Conservation (phyloP, 129 eudicot genomes). For the Helianthus annuus region HanXRQr2.0-SUNRISE NC_035449.2:37324237-37324736, state of each 20-base stretch:
- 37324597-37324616: constrained; percentile 75
- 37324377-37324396: constrained; percentile 63
- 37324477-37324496: constrained; percentile 83
- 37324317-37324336: constrained; percentile 68
- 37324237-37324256: neutral
- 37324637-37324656: constrained; percentile 97
- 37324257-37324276: neutral
- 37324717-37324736: neutral
- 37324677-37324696: constrained; percentile 1
- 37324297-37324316: constrained; percentile 76
- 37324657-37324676: constrained; percentile 3
- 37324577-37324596: constrained; percentile 67
- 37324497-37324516: constrained; percentile 57
- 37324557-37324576: constrained; percentile 77
- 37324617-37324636: constrained; percentile 87
- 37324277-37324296: constrained; percentile 61
- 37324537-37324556: constrained; percentile 78
- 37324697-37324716: neutral
- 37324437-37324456: constrained; percentile 65
- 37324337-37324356: constrained; percentile 88
- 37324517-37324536: constrained; percentile 75
- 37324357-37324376: constrained; percentile 63
- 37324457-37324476: constrained; percentile 97
- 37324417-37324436: constrained; percentile 86
- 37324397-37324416: constrained; percentile 85